Evolutionary conservation across 495 filamentous ascomycete species (phyloP).

Genomic region (Ascodesmis nigricans): DNA sequence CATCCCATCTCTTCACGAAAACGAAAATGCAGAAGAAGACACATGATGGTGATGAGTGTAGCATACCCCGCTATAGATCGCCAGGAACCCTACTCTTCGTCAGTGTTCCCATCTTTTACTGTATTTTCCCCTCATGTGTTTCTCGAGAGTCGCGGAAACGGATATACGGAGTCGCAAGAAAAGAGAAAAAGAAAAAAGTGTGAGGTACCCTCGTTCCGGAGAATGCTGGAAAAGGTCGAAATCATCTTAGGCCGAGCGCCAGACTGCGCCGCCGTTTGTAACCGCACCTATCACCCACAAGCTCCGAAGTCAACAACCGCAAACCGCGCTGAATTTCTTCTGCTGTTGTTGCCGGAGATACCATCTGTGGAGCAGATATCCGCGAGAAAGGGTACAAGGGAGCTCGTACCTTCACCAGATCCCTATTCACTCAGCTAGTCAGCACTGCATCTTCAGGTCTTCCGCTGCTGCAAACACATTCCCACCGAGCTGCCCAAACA

Average conservation of each 20-base stretch:
- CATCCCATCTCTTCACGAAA: too few species aligned
- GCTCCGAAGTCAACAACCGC: too few species aligned
- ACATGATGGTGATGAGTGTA: too few species aligned
- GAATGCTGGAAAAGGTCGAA: constrained; percentile 57
- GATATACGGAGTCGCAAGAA: constrained; percentile 1
- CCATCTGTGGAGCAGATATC: background rate
- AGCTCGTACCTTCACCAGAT: constrained; percentile 31
- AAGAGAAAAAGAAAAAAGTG: background rate
- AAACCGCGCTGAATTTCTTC: too few species aligned
- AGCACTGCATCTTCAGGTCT: too few species aligned
- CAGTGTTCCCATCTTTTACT: background rate
- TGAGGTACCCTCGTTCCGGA: constrained; percentile 24
- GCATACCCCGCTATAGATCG: constrained; percentile 63
- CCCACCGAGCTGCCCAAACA: too few species aligned
- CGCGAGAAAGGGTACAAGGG: background rate
- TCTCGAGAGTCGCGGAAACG: constrained; percentile 1
- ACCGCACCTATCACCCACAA: constrained; percentile 39
- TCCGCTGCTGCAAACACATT: too few species aligned
- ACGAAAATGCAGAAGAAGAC: too few species aligned
- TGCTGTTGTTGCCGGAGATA: too few species aligned
- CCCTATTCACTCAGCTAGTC: constrained; percentile 12
- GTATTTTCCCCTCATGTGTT: background rate
- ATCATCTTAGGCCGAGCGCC: constrained; percentile 33
- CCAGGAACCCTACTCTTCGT: constrained; percentile 29
- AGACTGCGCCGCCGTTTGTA: constrained; percentile 51